Conservation (phyloP, 2,329 filamentous ascomycete species). For the Raffaelea albimanens region DNA sequence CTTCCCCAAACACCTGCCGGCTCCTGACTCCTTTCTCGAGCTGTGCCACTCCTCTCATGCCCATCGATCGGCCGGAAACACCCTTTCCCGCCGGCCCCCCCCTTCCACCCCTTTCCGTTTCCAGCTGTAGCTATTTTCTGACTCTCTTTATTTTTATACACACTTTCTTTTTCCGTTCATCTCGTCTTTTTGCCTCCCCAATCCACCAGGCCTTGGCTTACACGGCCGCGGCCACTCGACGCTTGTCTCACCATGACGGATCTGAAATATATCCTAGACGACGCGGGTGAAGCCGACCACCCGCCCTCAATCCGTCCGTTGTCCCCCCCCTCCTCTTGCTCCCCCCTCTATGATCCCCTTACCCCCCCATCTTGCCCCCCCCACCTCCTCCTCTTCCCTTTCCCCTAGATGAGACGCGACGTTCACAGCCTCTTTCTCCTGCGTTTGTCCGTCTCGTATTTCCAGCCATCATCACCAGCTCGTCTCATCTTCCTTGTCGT, state of each 20-base stretch:
- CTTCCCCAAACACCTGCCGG: neutral
- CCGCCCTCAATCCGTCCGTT: neutral
- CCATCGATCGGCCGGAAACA: neutral
- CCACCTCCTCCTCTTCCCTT: neutral
- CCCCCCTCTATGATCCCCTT: too few relatives aligned
- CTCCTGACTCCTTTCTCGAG: too few relatives aligned
- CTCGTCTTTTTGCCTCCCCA: neutral
- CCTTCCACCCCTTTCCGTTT: neutral
- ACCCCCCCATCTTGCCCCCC: neutral
- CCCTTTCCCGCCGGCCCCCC: neutral
- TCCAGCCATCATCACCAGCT: neutral
- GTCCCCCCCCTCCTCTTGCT: neutral
- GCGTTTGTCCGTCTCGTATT: neutral
- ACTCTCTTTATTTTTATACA: neutral
- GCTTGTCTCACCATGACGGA: conserved; percentile 7
- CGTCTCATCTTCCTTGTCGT: neutral
- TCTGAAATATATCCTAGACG: conserved; percentile 6
- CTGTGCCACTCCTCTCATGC: neutral
- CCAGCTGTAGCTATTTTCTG: neutral
- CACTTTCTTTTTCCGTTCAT: neutral
- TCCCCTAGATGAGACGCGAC: neutral
- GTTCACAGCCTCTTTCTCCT: neutral
- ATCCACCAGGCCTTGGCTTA: neutral
- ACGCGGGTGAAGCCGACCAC: conserved; percentile 2
- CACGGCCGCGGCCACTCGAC: neutral